phyloP scores from a whole-genome alignment of 768 basidiomycete species.

The Cantharellus cinnabarinus region DNA sequence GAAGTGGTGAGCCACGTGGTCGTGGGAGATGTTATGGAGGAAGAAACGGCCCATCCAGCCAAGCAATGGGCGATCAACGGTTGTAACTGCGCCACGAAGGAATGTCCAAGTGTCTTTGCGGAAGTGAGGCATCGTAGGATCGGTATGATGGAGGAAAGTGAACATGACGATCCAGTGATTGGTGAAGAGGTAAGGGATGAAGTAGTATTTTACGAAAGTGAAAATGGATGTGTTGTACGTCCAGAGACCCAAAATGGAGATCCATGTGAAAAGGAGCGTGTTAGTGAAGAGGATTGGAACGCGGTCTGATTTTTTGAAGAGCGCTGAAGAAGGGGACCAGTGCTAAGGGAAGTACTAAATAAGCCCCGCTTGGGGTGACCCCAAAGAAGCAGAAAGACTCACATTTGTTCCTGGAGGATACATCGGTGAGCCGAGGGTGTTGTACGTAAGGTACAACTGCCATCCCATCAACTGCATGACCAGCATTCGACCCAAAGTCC shows the following conservation, averaged over 20 bases:
- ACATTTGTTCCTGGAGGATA: slow-evolving; percentile 74
- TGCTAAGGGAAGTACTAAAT: slow-evolving; percentile 22
- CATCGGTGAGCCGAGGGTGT: slow-evolving; percentile 65
- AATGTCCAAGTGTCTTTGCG: slow-evolving; percentile 78
- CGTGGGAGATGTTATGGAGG: slow-evolving; percentile 48
- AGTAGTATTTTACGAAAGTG: slow-evolving; percentile 58
- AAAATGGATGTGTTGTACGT: slow-evolving; percentile 42
- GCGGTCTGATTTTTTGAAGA: slow-evolving; percentile 72
- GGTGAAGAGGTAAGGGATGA: slow-evolving; percentile 72
- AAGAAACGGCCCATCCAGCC: slow-evolving; percentile 25
- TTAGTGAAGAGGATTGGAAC: slow-evolving; percentile 62
- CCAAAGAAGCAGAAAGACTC: slow-evolving; percentile 15
- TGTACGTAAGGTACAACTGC: slow-evolving; percentile 62
- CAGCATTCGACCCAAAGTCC: not conserved
- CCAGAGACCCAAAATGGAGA: slow-evolving; percentile 34
- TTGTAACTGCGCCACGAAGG: slow-evolving; percentile 79
- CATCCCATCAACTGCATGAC: slow-evolving; percentile 48
- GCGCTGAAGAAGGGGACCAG: slow-evolving; percentile 55
- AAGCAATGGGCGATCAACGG: slow-evolving; percentile 65
- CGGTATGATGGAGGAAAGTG: slow-evolving; percentile 97
- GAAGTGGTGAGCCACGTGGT: slow-evolving; percentile 82
- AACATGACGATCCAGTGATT: slow-evolving; percentile 71
- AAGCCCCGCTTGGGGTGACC: not conserved
- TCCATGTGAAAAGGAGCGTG: slow-evolving; percentile 58
- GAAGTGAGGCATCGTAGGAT: slow-evolving; percentile 87